Base-by-base conservation (phyloP, 441 rosid genomes). In the Capsella rubella region DNA sequence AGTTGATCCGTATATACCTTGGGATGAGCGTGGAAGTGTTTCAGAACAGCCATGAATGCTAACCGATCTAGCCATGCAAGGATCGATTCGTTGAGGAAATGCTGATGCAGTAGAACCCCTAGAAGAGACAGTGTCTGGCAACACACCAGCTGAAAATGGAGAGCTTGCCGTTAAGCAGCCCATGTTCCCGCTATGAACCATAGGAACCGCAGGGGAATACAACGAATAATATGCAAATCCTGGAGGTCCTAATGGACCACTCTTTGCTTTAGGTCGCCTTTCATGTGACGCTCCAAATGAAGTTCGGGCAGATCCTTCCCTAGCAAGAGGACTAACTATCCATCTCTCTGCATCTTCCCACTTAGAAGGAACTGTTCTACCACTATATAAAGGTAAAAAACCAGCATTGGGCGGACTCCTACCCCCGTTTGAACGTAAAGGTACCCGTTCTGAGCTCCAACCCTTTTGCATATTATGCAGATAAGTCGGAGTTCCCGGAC, bases 321-420 rank as follows among this genome's bases (percentile, higher is more conserved):
- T 91, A 5, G 91, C 82, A 65, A 91, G 87, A 25, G 99, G 99
- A 85, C 99, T 95, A 55, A 83, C 77, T 70, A 95, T 93, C 99
- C 99, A 95, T 81, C 99, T 86, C 90, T 95, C 99, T 7, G 99
- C 99, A 77, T 95, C 99, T 81, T 95, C 99, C 99, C 99, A 95
- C 56, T 95, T 95, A 0, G 98, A 95, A 35, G 99, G 99, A 77
- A 95, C 81, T 13, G 94, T 82, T 82, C 89, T 86, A 40, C 95
- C 97, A 67, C 87, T 92, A 80, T 84, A 84, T 18, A 82, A 78
- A 66, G 97, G 91, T 76, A 87, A 73, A 54, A 88, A 63, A 4
- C 85, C 82, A 71, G 81, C 82, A 67, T 73, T 81, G 27, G 54
- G 70, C 51, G 86, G 91, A 61, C 84, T 82, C 84, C 91, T 86